Evolutionary conservation across 306 rosid genomes (phyloP).

Genomic region (Sechiopsis laciniata): DNA sequence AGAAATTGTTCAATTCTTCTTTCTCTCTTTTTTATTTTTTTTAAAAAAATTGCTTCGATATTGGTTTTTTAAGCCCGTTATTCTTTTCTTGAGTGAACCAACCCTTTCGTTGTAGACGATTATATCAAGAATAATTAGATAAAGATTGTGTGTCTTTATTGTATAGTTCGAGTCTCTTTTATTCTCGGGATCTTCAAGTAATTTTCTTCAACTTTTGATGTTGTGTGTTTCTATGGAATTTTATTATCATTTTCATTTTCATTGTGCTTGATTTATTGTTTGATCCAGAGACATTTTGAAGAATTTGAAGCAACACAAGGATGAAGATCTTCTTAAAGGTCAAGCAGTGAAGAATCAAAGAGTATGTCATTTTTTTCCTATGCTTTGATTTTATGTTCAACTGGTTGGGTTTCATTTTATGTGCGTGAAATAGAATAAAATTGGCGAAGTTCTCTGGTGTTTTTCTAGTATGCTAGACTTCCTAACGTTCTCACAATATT

Average conservation of each 20-base stretch:
- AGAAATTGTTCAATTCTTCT: constrained; percentile 26
- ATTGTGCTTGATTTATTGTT: background rate
- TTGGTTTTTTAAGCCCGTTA: background rate
- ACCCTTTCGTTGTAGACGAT: background rate
- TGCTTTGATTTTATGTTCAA: background rate
- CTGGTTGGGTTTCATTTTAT: background rate
- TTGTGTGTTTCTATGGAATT: background rate
- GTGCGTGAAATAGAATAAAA: background rate
- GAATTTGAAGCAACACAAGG: constrained; percentile 74
- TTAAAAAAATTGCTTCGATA: background rate
- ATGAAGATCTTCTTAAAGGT: constrained; percentile 81
- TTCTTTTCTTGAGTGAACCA: background rate
- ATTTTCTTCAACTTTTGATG: background rate
- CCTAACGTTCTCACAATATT: background rate
- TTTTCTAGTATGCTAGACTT: background rate
- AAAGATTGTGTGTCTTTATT: background rate
- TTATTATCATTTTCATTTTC: background rate
- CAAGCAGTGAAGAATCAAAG: constrained; percentile 80
- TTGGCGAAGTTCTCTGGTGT: background rate
- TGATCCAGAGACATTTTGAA: constrained; percentile 48
- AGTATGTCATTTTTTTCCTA: constrained; percentile 36
- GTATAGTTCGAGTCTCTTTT: background rate
- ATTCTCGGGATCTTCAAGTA: background rate
- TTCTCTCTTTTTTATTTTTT: too few species aligned
- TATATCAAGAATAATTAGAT: background rate